These are phyloP conservation scores for Symbiodinium natans DNA, from an alignment of 73 alveolate species.

Conservation along the genomic window DNA sequence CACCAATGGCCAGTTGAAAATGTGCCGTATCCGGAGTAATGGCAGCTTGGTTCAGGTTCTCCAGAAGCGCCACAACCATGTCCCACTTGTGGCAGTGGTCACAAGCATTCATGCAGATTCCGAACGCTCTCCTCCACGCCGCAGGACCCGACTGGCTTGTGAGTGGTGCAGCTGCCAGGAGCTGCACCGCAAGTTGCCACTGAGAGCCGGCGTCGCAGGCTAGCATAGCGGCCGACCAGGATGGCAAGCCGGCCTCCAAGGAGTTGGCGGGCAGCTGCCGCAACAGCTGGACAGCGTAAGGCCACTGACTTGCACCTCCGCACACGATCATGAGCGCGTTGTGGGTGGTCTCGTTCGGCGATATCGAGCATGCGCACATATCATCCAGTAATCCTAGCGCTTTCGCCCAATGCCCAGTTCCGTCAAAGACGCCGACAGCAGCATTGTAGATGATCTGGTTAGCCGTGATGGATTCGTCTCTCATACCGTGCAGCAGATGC, in stretches of 20 bases:
- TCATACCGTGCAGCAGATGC: constrained; percentile 1
- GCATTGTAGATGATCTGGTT: constrained; percentile 45
- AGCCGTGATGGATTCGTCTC: not conserved
- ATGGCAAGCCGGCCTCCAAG: not conserved
- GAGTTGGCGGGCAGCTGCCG: not conserved
- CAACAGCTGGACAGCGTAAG: not conserved
- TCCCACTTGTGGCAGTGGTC: constrained; percentile 31
- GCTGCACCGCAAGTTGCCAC: constrained; percentile 3
- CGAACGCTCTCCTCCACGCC: constrained; percentile 4
- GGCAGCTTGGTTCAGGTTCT: not conserved
- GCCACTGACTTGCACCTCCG: constrained; percentile 27
- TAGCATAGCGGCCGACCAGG: constrained; percentile 45
- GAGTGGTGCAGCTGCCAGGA: not conserved
- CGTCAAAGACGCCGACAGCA: constrained; percentile 32
- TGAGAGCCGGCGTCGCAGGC: constrained; percentile 26
- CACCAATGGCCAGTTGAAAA: constrained; percentile 17
- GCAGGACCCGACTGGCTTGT: not conserved
- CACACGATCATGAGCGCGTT: constrained; percentile 2
- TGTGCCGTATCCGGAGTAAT: constrained; percentile 5
- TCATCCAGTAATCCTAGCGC: not conserved
- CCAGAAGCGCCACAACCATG: not conserved
- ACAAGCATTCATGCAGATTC: constrained; percentile 18
- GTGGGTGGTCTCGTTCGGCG: not conserved
- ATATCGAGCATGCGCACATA: not conserved
- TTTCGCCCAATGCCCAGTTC: not conserved